These are phyloP conservation scores for Microbotryum saponariae DNA, from an alignment of 1,284 basidiomycete genomes.

Conservation along the genomic window DNA sequence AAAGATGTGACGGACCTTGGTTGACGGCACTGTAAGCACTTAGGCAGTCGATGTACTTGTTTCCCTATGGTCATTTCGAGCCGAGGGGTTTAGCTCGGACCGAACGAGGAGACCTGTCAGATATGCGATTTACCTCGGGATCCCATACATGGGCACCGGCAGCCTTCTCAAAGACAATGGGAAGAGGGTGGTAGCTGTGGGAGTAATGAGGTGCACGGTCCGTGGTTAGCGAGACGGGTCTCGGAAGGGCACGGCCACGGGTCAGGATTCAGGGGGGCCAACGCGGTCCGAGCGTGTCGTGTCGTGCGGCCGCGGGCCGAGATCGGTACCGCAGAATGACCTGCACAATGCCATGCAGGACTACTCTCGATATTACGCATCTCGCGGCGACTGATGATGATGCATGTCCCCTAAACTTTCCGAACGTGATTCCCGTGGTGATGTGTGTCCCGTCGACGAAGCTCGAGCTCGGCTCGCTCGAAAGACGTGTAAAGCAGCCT, in stretches of 20 bases:
- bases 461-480: neutral
- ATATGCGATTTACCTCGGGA: conserved; percentile 23
- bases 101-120: neutral
- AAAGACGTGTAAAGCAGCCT: neutral
- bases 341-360: neutral
- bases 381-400: neutral
- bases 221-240: conserved; percentile 38
- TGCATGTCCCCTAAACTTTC: neutral
- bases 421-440: neutral
- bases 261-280: neutral
- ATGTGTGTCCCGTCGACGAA: neutral
- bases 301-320: neutral
- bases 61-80: conserved; percentile 23
- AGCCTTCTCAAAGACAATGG: conserved; percentile 85
- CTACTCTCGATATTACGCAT: neutral
- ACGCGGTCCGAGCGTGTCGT: neutral
- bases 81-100: conserved; percentile 3
- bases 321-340: neutral
- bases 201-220: conserved; percentile 22
- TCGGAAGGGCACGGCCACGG: neutral
- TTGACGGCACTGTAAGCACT: conserved; percentile 91
- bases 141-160: conserved; percentile 55
- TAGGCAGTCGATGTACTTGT: conserved; percentile 59
- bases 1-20: conserved; percentile 51
- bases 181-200: conserved; percentile 88